These are phyloP conservation scores for Tetrapisispora taiwanensis DNA, from an alignment of 805 yeast genomes.

Conservation along the genomic window DNA sequence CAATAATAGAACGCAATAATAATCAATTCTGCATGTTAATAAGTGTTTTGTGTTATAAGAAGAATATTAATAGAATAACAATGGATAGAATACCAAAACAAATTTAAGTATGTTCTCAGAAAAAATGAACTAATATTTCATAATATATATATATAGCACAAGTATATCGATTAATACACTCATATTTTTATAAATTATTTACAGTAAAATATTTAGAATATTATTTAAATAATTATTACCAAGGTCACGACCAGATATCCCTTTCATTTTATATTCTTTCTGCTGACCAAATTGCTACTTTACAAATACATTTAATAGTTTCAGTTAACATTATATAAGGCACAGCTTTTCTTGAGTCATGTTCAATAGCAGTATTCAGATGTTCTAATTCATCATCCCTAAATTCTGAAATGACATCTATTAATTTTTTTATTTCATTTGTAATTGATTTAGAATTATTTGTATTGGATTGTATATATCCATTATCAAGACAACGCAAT, in stretches of 20 bases:
- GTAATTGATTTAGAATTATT: slow-evolving; percentile 6
- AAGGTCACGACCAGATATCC: too few species aligned
- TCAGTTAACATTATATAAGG: slow-evolving; percentile 88
- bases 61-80: too few species aligned
- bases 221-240: too few species aligned
- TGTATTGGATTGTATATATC: slow-evolving; percentile 38
- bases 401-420: slow-evolving; percentile 56
- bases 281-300: slow-evolving; percentile 81
- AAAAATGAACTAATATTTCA: too few species aligned
- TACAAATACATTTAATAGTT: slow-evolving; percentile 70
- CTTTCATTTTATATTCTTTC: slow-evolving; percentile 55
- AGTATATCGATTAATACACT: too few species aligned
- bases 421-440: slow-evolving; percentile 50
- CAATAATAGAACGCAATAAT: too few species aligned
- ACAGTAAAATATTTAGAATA: too few species aligned
- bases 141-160: too few species aligned
- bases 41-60: too few species aligned
- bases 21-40: not conserved
- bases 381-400: slow-evolving; percentile 95
- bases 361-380: slow-evolving; percentile 81
- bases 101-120: too few species aligned
- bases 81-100: too few species aligned
- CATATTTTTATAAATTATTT: too few species aligned
- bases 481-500: slow-evolving; percentile 61
- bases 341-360: slow-evolving; percentile 87